phyloP scores from a whole-genome alignment of 768 basidiomycete genomes.

The Tricholoma flavovirens region DNA sequence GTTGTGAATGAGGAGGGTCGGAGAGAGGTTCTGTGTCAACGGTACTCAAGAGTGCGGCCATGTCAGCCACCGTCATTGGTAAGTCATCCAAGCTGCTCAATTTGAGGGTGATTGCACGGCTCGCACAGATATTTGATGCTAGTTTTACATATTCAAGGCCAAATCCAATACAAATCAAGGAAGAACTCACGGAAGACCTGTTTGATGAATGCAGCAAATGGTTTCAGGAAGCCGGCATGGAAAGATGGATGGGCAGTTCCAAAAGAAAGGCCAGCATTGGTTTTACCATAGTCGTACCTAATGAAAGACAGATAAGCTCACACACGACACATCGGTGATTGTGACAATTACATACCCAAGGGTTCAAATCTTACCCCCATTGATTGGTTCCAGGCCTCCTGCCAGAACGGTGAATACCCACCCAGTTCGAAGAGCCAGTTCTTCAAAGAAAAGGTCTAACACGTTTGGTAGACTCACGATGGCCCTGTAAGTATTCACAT shows the following conservation, averaged over 20 bases:
- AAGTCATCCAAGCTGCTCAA: neutral
- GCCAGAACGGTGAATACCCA: conserved; percentile 1
- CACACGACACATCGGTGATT: neutral
- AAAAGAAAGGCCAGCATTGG: neutral
- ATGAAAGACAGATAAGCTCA: neutral
- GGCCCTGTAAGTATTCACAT: neutral
- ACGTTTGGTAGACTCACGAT: neutral
- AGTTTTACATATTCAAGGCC: neutral
- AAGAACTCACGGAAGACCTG: neutral
- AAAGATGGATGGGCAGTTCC: neutral
- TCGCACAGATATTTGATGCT: neutral
- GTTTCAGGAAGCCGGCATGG: neutral
- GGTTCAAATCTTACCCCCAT: neutral
- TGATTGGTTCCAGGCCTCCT: neutral
- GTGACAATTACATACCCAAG: neutral
- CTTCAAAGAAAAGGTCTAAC: neutral
- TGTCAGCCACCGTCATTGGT: neutral
- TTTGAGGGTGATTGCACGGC: neutral
- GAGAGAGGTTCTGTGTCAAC: neutral
- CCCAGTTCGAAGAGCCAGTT: neutral
- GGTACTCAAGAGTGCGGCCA: neutral
- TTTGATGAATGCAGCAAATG: neutral
- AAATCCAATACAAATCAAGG: neutral
- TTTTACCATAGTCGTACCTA: conserved; percentile 2
- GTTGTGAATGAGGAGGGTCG: neutral